Conservation (phyloP, 495 filamentous ascomycete species). For the Penicillium taxi region DNA sequence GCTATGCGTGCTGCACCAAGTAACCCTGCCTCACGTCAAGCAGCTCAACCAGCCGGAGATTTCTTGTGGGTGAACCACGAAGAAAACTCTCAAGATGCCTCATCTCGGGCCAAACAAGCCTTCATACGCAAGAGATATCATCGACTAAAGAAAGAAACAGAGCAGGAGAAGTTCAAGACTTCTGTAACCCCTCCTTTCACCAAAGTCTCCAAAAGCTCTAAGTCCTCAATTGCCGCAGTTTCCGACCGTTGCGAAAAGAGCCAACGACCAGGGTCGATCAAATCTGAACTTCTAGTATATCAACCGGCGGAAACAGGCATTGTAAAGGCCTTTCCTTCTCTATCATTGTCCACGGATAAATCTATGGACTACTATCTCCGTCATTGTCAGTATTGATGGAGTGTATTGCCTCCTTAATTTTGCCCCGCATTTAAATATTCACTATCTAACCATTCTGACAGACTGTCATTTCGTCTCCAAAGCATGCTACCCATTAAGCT, state of each 20-base stretch:
- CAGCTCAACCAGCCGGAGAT: not conserved
- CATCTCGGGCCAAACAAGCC: not conserved
- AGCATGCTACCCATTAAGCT: not conserved
- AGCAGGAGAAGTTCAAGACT: not conserved
- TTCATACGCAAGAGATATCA: not conserved
- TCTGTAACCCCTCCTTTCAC: not conserved
- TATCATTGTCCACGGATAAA: not conserved
- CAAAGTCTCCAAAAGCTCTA: not conserved
- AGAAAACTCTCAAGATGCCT: not conserved
- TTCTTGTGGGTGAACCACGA: not conserved
- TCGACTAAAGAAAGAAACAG: not conserved
- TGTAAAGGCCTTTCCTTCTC: not conserved
- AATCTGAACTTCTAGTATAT: not conserved
- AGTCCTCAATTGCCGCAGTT: not conserved
- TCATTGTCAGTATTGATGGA: not conserved
- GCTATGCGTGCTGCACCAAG: too few species aligned
- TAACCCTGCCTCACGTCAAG: too few species aligned
- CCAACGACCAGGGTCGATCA: not conserved
- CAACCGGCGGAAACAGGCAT: not conserved
- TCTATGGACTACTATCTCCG: not conserved
- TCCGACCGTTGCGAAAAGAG: too few species aligned
- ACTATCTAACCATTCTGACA: not conserved
- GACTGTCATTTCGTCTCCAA: not conserved
- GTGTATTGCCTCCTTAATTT: too few species aligned
- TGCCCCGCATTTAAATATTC: too few species aligned